Base-by-base conservation (phyloP, 2,329 filamentous ascomycete species). In the Trichoderma harzianum region DNA sequence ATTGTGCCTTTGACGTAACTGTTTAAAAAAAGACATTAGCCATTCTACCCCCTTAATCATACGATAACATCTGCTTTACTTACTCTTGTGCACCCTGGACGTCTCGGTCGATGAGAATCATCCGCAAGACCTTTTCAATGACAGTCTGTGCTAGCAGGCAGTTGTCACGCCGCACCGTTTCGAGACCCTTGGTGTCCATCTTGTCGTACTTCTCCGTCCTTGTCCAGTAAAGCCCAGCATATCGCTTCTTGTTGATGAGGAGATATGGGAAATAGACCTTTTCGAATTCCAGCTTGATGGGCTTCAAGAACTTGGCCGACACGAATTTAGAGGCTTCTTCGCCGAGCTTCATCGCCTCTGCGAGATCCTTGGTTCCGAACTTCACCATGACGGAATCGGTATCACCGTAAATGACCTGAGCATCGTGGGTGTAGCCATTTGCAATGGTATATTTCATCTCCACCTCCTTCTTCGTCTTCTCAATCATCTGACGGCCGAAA, bases 351-450 rank as follows among this genome's bases (percentile, higher is more conserved):
- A 99, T 99, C 26, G 94, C 92, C 75, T 96, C 93, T 7, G 89
- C 87, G 21, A 99, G 86, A 74, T 98, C 94, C 55, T 90, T 91
- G 11, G 94, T 95, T 57, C 96, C 96, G 76, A 99, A 99, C 79
- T 98, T 98, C 73, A 99, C 95, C 96, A 99, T 99, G 84, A 99
- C 96, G 10, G 96, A 99, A 87, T 99, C 96, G 2, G 96, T 99
- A 82, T 99, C 96, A 84, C 96, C 96, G 77, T 99, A 99, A 74
- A 99, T 97, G 83, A 99, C 96, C 79, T 98, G 91, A 0, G 96
- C 96, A 80, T 99, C 93, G 80, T 98, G 94, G 2, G 89, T 90
- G 82, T 98, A 99, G 21, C 96, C 96, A 77, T 99, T 98, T 64
- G 93, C 93, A 71, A 98, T 95, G 63, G 89, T 95, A 82, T 97